These are phyloP conservation scores for Vigna hirtella DNA, from an alignment of 306 rosid genomes.

Conservation along the genomic window DNA sequence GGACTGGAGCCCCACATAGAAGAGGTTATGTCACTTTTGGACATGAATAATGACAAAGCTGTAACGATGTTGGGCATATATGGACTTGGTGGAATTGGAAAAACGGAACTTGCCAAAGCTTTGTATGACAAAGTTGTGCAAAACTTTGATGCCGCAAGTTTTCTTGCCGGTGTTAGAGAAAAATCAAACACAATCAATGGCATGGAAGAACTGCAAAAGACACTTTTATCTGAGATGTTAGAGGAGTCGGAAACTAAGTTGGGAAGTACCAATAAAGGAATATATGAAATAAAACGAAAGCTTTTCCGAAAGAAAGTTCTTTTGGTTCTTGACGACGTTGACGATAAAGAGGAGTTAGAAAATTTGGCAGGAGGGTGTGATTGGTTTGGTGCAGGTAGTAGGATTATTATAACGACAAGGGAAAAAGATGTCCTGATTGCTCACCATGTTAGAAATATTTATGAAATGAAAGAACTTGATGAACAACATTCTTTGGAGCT, in stretches of 20 bases:
- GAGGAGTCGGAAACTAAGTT: not conserved
- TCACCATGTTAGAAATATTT: not conserved
- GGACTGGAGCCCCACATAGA: not conserved
- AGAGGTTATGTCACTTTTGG: constrained; percentile 10
- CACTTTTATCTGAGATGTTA: not conserved
- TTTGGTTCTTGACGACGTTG: constrained; percentile 40
- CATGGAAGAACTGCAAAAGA: not conserved
- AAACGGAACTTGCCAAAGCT: constrained; percentile 38
- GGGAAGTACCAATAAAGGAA: constrained; percentile 11
- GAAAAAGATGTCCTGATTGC: constrained; percentile 3
- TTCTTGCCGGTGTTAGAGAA: constrained; percentile 9
- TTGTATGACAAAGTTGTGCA: constrained; percentile 21
- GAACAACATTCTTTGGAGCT: constrained; percentile 9
- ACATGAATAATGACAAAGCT: not conserved
- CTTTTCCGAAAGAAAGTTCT: constrained; percentile 8
- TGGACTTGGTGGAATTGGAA: constrained; percentile 34
- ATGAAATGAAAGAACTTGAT: constrained; percentile 24
- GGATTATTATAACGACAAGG: constrained; percentile 34
- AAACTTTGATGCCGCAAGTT: constrained; percentile 37
- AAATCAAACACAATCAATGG: constrained; percentile 4
- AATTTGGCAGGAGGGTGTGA: constrained; percentile 28
- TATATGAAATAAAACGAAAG: not conserved
- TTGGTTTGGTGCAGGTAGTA: constrained; percentile 33
- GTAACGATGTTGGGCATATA: constrained; percentile 39
- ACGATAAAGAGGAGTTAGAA: not conserved